These are phyloP conservation scores for Boletus barrowsii DNA, from an alignment of 768 basidiomycete genomes.

Conservation along the genomic window DNA sequence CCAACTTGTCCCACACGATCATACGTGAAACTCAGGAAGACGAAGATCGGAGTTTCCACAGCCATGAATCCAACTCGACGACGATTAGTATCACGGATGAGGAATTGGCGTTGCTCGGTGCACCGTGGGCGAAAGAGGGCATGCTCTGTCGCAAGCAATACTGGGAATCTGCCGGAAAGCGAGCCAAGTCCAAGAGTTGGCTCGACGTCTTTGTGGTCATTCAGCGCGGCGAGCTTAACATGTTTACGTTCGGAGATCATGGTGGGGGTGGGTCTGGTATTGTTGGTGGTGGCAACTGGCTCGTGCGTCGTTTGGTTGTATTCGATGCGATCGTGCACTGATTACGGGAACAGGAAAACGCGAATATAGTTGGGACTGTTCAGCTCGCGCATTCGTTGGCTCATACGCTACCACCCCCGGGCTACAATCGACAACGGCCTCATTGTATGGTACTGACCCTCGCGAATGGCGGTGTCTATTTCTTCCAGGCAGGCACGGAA, in stretches of 20 bases:
- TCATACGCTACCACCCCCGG: slow-evolving; percentile 84
- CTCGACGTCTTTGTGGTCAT: slow-evolving; percentile 95
- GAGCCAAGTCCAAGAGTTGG: slow-evolving; percentile 89
- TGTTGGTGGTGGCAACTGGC: slow-evolving; percentile 97
- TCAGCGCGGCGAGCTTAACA: slow-evolving; percentile 88
- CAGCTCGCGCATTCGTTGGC: slow-evolving; percentile 85
- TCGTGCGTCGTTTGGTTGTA: slow-evolving; percentile 56
- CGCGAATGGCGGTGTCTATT: slow-evolving; percentile 86
- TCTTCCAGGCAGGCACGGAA: slow-evolving; percentile 98
- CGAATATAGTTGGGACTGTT: slow-evolving; percentile 77
- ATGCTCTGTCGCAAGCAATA: slow-evolving; percentile 94
- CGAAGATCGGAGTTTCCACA: slow-evolving; percentile 68
- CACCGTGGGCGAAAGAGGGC: slow-evolving; percentile 99
- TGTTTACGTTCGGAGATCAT: slow-evolving; percentile 90
- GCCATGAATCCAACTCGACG: slow-evolving; percentile 62
- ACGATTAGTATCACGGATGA: slow-evolving; percentile 90
- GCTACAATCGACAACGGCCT: slow-evolving; percentile 87
- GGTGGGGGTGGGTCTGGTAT: slow-evolving; percentile 58
- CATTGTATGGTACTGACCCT: slow-evolving; percentile 94
- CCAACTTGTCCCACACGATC: slow-evolving; percentile 93
- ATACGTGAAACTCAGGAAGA: slow-evolving; percentile 93
- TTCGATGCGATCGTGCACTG: slow-evolving; percentile 7
- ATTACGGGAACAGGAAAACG: slow-evolving; percentile 65
- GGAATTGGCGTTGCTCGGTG: slow-evolving; percentile 89
- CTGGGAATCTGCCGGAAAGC: slow-evolving; percentile 80